A percentile compares a stretch with the other conserved stretches of the same genome.
Conservation (phyloP, 495 filamentous ascomycete species). For the Glarea lozoyensis region DNA sequence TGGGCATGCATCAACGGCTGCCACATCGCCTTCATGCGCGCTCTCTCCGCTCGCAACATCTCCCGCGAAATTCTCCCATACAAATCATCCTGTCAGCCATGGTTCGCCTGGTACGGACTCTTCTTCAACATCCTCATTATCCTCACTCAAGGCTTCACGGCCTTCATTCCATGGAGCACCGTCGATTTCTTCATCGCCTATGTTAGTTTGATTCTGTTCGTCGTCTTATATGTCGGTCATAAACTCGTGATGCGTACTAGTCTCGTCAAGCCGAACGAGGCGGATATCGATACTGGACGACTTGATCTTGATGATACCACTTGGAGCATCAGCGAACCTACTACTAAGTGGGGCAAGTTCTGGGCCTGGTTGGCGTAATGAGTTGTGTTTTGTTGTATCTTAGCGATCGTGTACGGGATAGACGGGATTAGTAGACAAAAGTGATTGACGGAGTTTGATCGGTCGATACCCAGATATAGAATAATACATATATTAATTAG, state of each 20-base stretch:
- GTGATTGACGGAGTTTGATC: no score
- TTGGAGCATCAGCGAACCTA: slow-evolving; percentile 36
- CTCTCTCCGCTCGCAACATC: slow-evolving; percentile 44
- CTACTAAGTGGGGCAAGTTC: slow-evolving; percentile 22
- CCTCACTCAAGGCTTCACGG: slow-evolving; percentile 45
- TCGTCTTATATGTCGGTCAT: slow-evolving; percentile 44
- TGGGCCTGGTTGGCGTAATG: slow-evolving; percentile 12
- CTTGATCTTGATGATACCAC: slow-evolving; percentile 30
- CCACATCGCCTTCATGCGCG: slow-evolving; percentile 50
- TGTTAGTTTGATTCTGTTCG: slow-evolving; percentile 43
- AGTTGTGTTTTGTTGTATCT: background rate
- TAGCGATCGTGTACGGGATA: background rate
- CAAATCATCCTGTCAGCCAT: slow-evolving; percentile 51
- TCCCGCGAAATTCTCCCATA: slow-evolving; percentile 46
- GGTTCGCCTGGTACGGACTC: slow-evolving; percentile 49
- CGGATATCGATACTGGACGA: slow-evolving; percentile 41
- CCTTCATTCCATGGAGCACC: slow-evolving; percentile 39
- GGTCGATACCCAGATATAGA: no score
- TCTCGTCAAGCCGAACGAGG: slow-evolving; percentile 35
- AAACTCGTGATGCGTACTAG: slow-evolving; percentile 36
- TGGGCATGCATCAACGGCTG: slow-evolving; percentile 48
- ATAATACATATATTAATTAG: no score
- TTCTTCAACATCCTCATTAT: slow-evolving; percentile 45
- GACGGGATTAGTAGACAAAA: no score
- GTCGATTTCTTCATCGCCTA: slow-evolving; percentile 43